These are phyloP conservation scores for Penicillium egyptiacum DNA, from an alignment of 495 filamentous ascomycete genomes.

Conservation along the genomic window DNA sequence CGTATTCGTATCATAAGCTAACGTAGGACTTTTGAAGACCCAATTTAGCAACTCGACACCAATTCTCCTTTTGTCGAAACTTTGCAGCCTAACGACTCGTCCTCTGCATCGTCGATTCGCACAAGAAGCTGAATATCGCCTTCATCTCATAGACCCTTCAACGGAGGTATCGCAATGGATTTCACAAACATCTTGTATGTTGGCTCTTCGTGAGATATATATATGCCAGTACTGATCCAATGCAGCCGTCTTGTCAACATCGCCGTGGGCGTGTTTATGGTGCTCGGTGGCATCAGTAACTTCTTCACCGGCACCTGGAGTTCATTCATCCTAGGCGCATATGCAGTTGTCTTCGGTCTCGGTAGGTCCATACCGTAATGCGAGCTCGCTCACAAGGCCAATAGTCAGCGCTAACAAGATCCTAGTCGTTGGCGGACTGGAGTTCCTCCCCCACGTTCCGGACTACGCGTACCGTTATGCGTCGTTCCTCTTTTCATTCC, in stretches of 20 bases:
- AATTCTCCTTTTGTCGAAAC: not conserved
- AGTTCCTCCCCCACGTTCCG: constrained; percentile 84
- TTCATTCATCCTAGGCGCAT: constrained; percentile 73
- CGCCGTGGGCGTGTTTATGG: constrained; percentile 81
- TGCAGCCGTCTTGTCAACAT: constrained; percentile 90
- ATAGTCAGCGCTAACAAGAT: constrained; percentile 9
- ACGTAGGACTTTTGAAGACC: not conserved
- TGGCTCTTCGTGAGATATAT: not conserved
- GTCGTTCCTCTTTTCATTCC: constrained; percentile 95
- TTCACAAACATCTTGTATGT: constrained; percentile 61
- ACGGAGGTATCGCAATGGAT: constrained; percentile 44
- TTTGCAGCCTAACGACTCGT: constrained; percentile 14
- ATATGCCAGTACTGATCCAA: constrained; percentile 6
- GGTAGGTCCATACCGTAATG: constrained; percentile 52
- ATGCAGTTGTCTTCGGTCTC: constrained; percentile 87
- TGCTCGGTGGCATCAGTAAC: constrained; percentile 85
- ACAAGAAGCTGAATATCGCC: constrained; percentile 17
- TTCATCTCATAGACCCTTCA: not conserved
- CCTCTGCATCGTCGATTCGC: constrained; percentile 6
- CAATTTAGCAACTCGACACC: not conserved
- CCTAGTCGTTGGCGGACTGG: constrained; percentile 52
- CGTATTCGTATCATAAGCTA: constrained; percentile 1
- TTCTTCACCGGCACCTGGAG: constrained; percentile 58
- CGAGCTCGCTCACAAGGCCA: not conserved
- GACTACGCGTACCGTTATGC: constrained; percentile 91